A percentile compares a stretch with the other conserved stretches of the same genome.
These are phyloP conservation scores for Tuber indicum DNA, from an alignment of 495 filamentous ascomycete species.

Conservation along the genomic window DNA sequence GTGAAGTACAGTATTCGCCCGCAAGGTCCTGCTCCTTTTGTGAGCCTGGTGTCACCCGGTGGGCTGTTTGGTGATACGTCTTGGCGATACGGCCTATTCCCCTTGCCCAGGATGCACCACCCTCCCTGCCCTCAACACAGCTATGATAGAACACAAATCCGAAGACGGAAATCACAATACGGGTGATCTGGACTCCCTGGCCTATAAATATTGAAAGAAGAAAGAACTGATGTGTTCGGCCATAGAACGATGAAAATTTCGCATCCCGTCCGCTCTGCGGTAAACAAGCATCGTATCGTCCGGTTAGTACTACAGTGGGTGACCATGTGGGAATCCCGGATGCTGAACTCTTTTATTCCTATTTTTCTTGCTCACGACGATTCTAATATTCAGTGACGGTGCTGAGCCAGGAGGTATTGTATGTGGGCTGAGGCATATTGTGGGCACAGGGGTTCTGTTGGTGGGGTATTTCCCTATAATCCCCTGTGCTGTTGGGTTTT, in stretches of 20 bases:
- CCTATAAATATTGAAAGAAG: not conserved
- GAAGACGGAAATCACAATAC: not conserved
- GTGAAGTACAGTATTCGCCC: too few species aligned
- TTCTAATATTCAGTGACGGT: not conserved
- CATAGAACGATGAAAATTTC: not conserved
- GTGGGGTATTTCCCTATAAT: not conserved
- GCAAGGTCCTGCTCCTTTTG: too few species aligned
- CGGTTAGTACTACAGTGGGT: conserved; percentile 1
- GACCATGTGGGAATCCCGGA: conserved; percentile 5
- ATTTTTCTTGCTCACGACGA: not conserved
- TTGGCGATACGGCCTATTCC: too few species aligned
- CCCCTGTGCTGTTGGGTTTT: not conserved
- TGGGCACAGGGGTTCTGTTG: not conserved
- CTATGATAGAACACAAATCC: not conserved
- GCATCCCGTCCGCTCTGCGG: not conserved
- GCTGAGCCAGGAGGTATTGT: not conserved
- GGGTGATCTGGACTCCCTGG: not conserved
- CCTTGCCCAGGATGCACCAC: not conserved
- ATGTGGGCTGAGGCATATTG: too few species aligned
- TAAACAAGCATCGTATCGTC: conserved; percentile 2
- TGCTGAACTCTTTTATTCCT: not conserved
- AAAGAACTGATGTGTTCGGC: not conserved
- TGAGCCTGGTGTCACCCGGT: too few species aligned
- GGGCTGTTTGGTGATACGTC: too few species aligned
- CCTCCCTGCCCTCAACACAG: not conserved